Conservation (phyloP, 192 early-diverging fungal genomes). For the Neocallimastix lanati region DNA sequence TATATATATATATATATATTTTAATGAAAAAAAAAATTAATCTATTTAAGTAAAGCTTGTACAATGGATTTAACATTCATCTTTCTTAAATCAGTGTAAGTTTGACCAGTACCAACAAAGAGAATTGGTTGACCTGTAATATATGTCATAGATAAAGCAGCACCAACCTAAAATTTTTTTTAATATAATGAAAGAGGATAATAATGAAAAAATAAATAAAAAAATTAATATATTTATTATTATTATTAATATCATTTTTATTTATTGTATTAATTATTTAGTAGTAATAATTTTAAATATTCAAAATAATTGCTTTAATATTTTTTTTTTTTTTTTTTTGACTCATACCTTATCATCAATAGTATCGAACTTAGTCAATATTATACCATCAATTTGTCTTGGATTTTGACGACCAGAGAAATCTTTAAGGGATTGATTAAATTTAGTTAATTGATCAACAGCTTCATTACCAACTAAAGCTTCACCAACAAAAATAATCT, state of each 20-base stretch:
- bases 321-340: too few species aligned
- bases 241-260: too few species aligned
- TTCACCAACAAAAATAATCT: conserved; percentile 95
- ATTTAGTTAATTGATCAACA: conserved; percentile 88
- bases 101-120: conserved; percentile 95
- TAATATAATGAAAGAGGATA: too few species aligned
- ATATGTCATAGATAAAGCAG: conserved; percentile 88
- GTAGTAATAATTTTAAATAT: too few species aligned
- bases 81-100: conserved; percentile 36
- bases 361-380: conserved; percentile 91
- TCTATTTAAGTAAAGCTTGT: neutral
- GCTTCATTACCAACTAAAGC: conserved; percentile 93
- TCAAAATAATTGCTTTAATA: too few species aligned
- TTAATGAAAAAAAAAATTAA: too few species aligned
- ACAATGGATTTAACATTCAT: conserved; percentile 2
- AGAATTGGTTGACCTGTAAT: conserved; percentile 86
- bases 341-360: conserved; percentile 68
- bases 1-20: too few species aligned
- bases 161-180: conserved; percentile 45
- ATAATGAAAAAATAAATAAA: too few species aligned
- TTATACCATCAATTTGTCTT: conserved; percentile 86
- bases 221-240: too few species aligned
- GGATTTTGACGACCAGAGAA: conserved; percentile 64
- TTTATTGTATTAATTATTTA: too few species aligned
- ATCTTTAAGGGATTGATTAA: conserved; percentile 81